Conservation (phyloP, 2,329 filamentous ascomycete species). For the Aspergillus cejpii region DNA sequence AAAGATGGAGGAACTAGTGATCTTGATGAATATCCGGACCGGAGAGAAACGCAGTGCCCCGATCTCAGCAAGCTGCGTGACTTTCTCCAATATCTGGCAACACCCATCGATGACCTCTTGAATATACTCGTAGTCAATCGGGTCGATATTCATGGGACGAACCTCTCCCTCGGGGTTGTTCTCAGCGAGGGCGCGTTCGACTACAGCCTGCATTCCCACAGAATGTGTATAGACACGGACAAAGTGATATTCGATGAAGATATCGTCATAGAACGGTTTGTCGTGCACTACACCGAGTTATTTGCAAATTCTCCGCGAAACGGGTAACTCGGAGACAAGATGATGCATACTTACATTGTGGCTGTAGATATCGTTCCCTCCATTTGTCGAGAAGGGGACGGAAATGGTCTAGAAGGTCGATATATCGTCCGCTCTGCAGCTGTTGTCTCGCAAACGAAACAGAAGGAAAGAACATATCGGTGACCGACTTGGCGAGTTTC, state of each 20-base stretch:
- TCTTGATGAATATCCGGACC: constrained; percentile 49
- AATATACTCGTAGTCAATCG: constrained; percentile 50
- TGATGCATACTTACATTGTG: constrained; percentile 17
- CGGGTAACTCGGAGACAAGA: neutral
- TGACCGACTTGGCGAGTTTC: constrained; percentile 46
- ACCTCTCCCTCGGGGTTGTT: constrained; percentile 31
- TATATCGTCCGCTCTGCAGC: constrained; percentile 45
- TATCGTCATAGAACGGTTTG: constrained; percentile 41
- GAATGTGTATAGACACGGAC: constrained; percentile 41
- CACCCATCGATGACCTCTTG: constrained; percentile 52
- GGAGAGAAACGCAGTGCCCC: constrained; percentile 47
- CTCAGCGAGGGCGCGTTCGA: constrained; percentile 46
- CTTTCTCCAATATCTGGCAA: constrained; percentile 47
- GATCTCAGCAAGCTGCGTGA: constrained; percentile 44
- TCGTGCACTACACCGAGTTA: constrained; percentile 17
- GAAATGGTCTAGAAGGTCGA: constrained; percentile 43
- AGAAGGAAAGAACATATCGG: constrained; percentile 48
- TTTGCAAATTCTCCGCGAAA: neutral
- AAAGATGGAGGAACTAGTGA: constrained; percentile 52
- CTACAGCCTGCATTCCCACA: constrained; percentile 52
- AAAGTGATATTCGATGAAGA: constrained; percentile 50
- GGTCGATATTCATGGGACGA: constrained; percentile 41
- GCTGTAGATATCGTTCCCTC: constrained; percentile 33
- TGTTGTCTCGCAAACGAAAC: constrained; percentile 32
- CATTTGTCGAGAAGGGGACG: constrained; percentile 34